Base-by-base conservation (phyloP, 306 rosid genomes). In the Inga leiocalycina region DNA sequence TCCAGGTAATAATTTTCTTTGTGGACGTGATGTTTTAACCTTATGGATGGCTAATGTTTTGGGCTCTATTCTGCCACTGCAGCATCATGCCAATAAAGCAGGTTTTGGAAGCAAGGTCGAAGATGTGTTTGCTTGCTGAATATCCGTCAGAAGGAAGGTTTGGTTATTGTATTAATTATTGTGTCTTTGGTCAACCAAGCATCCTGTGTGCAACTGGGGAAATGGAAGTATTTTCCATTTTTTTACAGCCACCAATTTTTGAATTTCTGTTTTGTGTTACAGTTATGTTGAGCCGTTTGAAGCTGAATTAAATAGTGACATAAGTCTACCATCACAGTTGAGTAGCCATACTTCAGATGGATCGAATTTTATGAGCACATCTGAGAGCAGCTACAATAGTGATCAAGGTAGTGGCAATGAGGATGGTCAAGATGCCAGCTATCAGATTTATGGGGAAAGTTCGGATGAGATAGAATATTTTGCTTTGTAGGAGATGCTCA, bases 351-450 rank as follows among this genome's bases (percentile, higher is more conserved):
- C 88, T 41, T 92, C 97, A 46, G 94, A 92, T 84, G 90, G 89
- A 37, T 90, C 91, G 41, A 79, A 90, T 86, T 88, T 90, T 83
- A 81, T 88, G 87, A 92, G 98, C 80, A 88, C 93, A 56, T 93
- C 98, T 17, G 98, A 91, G 84, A 88, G 97, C 87, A 93, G 98
- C 89, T 92, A 93, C 83, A 93, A 90, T 77, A 92, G 93, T 45
- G 98, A 93, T 69, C 97, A 90, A 57, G 98, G 97, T 54, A 92
- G 98, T 80, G 98, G 98, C 64, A 93, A 93, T 32, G 98, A 93
- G 86, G 97, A 93, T 79, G 93, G 89, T 57, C 93, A 83, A 80
- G 97, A 93, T 75, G 86, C 86, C 54, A 82, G 85, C 76, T 88
- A 77, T 81, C 88, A 83, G 65, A 71, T 90, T 75, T 92, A 85